Evolutionary conservation across 2,329 filamentous ascomycete genomes (phyloP).

Genomic region (Pseudocercospora pini-densiflorae): DNA sequence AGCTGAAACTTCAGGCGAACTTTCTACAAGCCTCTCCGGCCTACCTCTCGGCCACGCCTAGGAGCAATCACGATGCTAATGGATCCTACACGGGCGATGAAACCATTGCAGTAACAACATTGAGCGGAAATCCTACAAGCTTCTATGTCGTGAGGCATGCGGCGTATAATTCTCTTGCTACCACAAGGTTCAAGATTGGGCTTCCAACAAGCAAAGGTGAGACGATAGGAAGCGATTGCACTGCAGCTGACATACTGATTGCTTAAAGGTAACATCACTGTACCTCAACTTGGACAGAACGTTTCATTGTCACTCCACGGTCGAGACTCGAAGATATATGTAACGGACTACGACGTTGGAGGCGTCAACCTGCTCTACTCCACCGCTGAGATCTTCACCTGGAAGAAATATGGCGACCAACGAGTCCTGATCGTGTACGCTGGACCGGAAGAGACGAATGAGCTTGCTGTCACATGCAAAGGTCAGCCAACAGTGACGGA

Average conservation of each 20-base stretch:
- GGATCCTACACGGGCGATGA: constrained; percentile 59
- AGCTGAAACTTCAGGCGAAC: constrained; percentile 76
- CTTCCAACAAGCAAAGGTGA: constrained; percentile 58
- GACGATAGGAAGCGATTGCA: not conserved
- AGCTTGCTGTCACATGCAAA: constrained; percentile 57
- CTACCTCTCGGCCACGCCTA: constrained; percentile 67
- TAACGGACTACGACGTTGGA: constrained; percentile 69
- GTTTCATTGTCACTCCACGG: constrained; percentile 61
- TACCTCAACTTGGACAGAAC: constrained; percentile 62
- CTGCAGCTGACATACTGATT: not conserved
- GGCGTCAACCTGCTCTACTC: constrained; percentile 68
- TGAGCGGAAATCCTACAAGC: constrained; percentile 58
- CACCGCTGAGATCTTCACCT: constrained; percentile 71
- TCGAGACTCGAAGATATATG: constrained; percentile 69
- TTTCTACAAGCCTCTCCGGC: constrained; percentile 74
- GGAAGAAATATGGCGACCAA: constrained; percentile 64
- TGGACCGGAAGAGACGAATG: constrained; percentile 64
- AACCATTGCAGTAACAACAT: constrained; percentile 65
- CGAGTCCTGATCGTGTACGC: constrained; percentile 69
- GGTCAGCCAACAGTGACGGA: constrained; percentile 44
- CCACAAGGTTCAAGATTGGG: constrained; percentile 67
- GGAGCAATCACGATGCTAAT: constrained; percentile 49
- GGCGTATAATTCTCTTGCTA: constrained; percentile 63
- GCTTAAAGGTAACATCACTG: constrained; percentile 53
- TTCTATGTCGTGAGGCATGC: constrained; percentile 70